Evolutionary conservation across 768 basidiomycete species (phyloP).

Genomic region (Tricholoma matsutake): DNA sequence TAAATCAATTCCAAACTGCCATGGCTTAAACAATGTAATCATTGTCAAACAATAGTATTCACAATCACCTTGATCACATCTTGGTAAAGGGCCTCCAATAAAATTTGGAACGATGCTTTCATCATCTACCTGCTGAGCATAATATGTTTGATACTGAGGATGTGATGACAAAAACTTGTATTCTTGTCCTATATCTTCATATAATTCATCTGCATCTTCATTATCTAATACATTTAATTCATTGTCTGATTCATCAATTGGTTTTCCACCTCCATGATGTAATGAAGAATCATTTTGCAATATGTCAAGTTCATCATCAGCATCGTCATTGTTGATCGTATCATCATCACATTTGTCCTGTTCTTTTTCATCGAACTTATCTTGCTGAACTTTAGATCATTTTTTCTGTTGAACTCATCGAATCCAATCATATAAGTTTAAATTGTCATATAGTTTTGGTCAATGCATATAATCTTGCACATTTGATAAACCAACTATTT

Average conservation of each 20-base stretch:
- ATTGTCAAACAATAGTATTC: constrained; percentile 30
- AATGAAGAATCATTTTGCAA: not conserved
- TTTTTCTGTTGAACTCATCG: constrained; percentile 6
- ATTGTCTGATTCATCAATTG: not conserved
- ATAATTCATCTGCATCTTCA: constrained; percentile 4
- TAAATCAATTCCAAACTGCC: constrained; percentile 16
- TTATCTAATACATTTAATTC: constrained; percentile 1
- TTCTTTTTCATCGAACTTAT: not conserved
- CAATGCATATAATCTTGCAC: constrained; percentile 35
- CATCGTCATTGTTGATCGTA: not conserved
- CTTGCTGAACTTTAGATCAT: constrained; percentile 7
- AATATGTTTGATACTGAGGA: constrained; percentile 22
- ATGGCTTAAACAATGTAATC: no score
- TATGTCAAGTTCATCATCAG: constrained; percentile 1
- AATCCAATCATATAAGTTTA: constrained; percentile 28
- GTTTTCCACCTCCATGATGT: not conserved
- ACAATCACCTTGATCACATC: constrained; percentile 25
- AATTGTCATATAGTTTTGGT: constrained; percentile 12
- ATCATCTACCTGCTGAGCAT: not conserved
- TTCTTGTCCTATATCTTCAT: constrained; percentile 7
- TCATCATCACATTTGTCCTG: not conserved
- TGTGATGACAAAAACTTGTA: constrained; percentile 10
- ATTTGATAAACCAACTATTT: no score
- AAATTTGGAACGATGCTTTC: constrained; percentile 24
- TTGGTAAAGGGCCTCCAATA: constrained; percentile 22